These are phyloP conservation scores for Pseudogymnoascus sp. DNA, from an alignment of 2,329 filamentous ascomycete species.

Conservation along the genomic window DNA sequence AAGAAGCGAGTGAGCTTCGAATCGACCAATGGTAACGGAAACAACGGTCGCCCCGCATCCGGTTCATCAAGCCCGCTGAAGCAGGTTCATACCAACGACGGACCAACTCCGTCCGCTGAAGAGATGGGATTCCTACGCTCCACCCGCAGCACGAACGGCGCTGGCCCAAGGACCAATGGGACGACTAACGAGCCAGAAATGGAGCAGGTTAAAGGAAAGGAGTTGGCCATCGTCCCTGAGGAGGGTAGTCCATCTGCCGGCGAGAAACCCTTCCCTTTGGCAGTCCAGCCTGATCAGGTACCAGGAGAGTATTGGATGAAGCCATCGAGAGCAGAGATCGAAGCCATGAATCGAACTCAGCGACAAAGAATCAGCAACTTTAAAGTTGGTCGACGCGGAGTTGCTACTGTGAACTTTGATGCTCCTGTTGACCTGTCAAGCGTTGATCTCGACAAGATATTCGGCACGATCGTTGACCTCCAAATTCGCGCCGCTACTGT, in stretches of 20 bases:
- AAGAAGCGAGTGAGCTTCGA: slow-evolving; percentile 93
- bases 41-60: slow-evolving; percentile 37
- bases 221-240: slow-evolving; percentile 73
- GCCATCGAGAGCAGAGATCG: slow-evolving; percentile 67
- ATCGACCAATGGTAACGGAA: slow-evolving; percentile 47
- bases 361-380: slow-evolving; percentile 68
- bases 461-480: slow-evolving; percentile 68
- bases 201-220: slow-evolving; percentile 66
- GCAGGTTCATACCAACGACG: slow-evolving; percentile 33
- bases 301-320: slow-evolving; percentile 83
- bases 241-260: slow-evolving; percentile 31
- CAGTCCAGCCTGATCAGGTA: slow-evolving; percentile 19
- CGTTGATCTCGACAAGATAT: slow-evolving; percentile 74
- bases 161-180: slow-evolving; percentile 33
- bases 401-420: slow-evolving; percentile 77
- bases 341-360: slow-evolving; percentile 72
- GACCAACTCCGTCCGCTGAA: slow-evolving; percentile 47
- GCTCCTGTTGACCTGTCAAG: slow-evolving; percentile 74
- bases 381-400: slow-evolving; percentile 72
- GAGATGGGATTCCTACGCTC: slow-evolving; percentile 53
- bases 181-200: slow-evolving; percentile 49
- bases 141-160: slow-evolving; percentile 39
- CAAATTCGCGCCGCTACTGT: slow-evolving; percentile 77
- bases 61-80: slow-evolving; percentile 29
- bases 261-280: slow-evolving; percentile 6